Percentiles rank a stretch among this genome's conserved stretches.
phyloP scores from a whole-genome alignment of 2,329 filamentous ascomycete species.

The Biscogniauxia mediterranea region DNA sequence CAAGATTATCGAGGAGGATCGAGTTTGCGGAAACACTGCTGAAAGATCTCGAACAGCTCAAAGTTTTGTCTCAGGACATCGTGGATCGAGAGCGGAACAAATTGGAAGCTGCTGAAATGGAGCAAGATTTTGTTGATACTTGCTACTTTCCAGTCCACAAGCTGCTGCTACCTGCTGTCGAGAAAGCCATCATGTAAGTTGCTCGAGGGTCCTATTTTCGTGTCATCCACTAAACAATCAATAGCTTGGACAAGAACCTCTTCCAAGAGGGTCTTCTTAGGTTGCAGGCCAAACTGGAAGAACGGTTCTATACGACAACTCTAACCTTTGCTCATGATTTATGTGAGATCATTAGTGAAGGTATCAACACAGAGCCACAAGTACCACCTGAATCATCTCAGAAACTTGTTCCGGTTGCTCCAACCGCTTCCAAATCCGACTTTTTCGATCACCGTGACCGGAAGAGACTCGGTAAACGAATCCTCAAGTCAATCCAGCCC shows the following conservation, averaged over 20 bases:
- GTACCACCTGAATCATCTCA: conserved; percentile 25
- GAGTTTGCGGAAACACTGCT: conserved; percentile 80
- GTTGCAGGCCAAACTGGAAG: conserved; percentile 52
- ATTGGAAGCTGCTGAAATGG: conserved; percentile 70
- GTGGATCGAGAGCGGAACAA: conserved; percentile 77
- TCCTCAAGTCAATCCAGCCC: conserved; percentile 79
- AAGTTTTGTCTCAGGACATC: conserved; percentile 65
- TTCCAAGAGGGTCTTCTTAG: conserved; percentile 52
- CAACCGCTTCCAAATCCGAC: conserved; percentile 49
- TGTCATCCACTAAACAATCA: conserved; percentile 31
- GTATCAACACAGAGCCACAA: conserved; percentile 47
- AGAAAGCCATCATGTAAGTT: conserved; percentile 78
- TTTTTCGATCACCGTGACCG: conserved; percentile 74
- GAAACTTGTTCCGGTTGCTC: conserved; percentile 40
- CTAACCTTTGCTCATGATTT: conserved; percentile 57
- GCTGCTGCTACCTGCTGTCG: conserved; percentile 73
- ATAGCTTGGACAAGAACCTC: conserved; percentile 64
- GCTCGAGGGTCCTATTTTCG: conserved; percentile 17
- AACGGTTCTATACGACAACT: conserved; percentile 57
- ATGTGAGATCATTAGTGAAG: conserved; percentile 50
- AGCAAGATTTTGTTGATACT: conserved; percentile 78
- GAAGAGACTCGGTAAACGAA: conserved; percentile 82
- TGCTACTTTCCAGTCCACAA: conserved; percentile 88
- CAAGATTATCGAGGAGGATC: conserved; percentile 76
- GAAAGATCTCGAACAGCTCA: conserved; percentile 74